Evolutionary conservation across 2,329 filamentous ascomycete species (phyloP).

Genomic region (Uncinocarpus reesii): DNA sequence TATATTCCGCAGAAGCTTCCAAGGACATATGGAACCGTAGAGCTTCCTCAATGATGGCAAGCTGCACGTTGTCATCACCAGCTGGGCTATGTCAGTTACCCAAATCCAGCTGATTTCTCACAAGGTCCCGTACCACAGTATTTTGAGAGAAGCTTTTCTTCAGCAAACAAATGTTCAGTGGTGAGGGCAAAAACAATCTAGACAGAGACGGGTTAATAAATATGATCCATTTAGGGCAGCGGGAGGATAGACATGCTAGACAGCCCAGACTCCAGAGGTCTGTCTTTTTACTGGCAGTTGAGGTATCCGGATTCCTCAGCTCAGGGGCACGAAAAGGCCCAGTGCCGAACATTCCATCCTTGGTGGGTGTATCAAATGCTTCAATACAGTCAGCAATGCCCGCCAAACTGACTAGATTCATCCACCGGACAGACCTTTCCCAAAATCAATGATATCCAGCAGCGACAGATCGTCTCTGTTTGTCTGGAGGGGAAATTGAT

Average conservation of each 20-base stretch:
- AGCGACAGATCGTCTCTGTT: conserved; percentile 7
- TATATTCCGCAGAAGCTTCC: neutral
- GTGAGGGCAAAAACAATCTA: conserved; percentile 3
- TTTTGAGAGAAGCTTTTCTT: neutral
- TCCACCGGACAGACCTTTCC: conserved; percentile 11
- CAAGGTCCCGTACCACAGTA: neutral
- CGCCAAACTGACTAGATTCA: no score
- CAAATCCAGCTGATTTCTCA: no score
- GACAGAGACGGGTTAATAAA: neutral
- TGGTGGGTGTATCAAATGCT: neutral
- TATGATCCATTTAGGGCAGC: no score
- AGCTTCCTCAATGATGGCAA: neutral
- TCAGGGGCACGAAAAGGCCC: neutral
- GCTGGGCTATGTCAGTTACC: no score
- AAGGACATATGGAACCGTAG: neutral
- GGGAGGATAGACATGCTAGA: no score
- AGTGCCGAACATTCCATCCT: conserved; percentile 2
- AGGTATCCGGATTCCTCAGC: neutral
- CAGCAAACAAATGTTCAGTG: neutral
- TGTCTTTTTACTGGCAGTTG: neutral
- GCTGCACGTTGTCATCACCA: neutral
- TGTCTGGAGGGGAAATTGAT: neutral
- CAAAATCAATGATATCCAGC: conserved; percentile 15
- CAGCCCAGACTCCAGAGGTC: conserved; percentile 12
- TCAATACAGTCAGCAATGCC: no score